Evolutionary conservation across 768 basidiomycete species (phyloP), one percentile per base, ranked within the genome.

Genomic region (Phlebiopsis flavidoalba): DNA sequence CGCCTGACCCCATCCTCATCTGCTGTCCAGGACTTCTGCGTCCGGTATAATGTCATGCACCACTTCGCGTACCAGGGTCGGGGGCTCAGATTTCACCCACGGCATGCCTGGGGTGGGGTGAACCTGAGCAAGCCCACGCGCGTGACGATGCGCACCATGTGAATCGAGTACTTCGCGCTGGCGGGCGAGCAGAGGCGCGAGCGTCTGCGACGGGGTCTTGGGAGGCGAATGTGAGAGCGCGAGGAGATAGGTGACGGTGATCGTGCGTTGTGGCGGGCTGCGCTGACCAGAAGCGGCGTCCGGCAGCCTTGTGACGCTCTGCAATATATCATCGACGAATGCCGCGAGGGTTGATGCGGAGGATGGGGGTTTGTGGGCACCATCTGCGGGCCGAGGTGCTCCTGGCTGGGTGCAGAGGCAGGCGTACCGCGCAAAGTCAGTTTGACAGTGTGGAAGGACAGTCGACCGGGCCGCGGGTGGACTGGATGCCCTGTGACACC

Each of bases 71-170:
- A 95, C 65, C 52, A 83, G 81, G 1, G 71, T 71, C 3, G 82
- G 78, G 7, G 82, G 70, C 0, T 88, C 86, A 3, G 86, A 75
- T 40, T 77, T 81, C 24, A 98, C 87, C 97, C 97, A 99, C 0
- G 95, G 93, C 97, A 99, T 98, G 2, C 91, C 3, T 87, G 90
- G 0, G 94, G 91, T 4, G 83, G 84, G 1, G 86, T 80, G 71
- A 95, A 96, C 15, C 72, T 71, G 31, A 69, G 64, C 21, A 88
- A 68, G 1, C 85, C 87, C 19, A 88, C 76, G 22, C 71, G 74
- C 15, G 78, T 67, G 22, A 74, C 73, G n/a, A 80, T 60, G 5
- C 67, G 63, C 33, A 66, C n/a, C 46, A 31, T 40, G 53, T 6
- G 55, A 11, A 40, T 6, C 53, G 35, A 36, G 36, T 6, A 31